Conservation (phyloP, 2,329 filamentous ascomycete species). For the Iodosphaeria phyllophila region DNA sequence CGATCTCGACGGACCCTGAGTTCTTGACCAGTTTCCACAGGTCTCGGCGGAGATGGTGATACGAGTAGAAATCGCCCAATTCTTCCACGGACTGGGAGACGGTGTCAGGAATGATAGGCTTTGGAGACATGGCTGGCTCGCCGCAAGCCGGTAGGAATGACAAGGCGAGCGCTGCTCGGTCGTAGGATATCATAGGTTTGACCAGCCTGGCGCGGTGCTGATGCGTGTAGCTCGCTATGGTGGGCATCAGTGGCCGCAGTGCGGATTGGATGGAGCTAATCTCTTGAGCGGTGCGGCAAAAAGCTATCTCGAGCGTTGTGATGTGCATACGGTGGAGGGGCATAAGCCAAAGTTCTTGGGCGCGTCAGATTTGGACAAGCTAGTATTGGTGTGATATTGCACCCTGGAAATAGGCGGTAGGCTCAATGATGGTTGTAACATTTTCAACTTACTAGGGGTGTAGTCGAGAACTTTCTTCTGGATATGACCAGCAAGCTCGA, state of each 20-base stretch:
- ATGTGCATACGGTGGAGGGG: constrained; percentile 62
- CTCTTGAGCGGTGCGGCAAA: constrained; percentile 52
- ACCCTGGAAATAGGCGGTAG: no score
- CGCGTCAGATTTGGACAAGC: constrained; percentile 1
- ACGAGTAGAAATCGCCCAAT: constrained; percentile 58
- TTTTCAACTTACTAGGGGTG: constrained; percentile 51
- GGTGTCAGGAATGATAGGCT: constrained; percentile 18
- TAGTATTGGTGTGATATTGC: no score
- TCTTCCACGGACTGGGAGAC: constrained; percentile 16
- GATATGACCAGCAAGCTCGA: constrained; percentile 45
- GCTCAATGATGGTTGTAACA: no score
- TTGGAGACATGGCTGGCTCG: constrained; percentile 26
- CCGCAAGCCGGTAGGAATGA: constrained; percentile 69
- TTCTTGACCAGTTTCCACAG: constrained; percentile 42
- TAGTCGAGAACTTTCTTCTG: constrained; percentile 46
- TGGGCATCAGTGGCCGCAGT: constrained; percentile 35
- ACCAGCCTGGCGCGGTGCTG: constrained; percentile 55
- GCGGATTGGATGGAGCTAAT: constrained; percentile 42
- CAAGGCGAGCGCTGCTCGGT: constrained; percentile 68
- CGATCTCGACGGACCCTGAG: constrained; percentile 51
- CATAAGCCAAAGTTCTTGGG: constrained; percentile 85
- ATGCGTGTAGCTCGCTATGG: constrained; percentile 47
- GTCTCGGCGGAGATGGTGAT: constrained; percentile 77
- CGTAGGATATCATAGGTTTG: constrained; percentile 68
- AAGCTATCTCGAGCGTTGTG: constrained; percentile 70